Conservation (phyloP, 495 filamentous ascomycete genomes). For the Xanthoparmelia taractica region DNA sequence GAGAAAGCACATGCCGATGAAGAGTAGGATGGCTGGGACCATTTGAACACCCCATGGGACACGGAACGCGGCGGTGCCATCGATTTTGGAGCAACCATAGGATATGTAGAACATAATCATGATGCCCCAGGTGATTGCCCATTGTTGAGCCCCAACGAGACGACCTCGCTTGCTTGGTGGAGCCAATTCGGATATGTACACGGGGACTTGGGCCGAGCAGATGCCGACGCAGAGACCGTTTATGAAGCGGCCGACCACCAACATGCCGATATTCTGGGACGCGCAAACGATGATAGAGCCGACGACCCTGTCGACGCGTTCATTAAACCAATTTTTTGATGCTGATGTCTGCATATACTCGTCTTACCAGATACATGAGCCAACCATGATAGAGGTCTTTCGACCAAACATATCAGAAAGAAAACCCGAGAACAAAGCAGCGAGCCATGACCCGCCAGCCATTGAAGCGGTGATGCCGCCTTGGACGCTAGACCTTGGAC, state of each 20-base stretch:
- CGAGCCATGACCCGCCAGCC: conserved; percentile 68
- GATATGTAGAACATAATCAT: conserved; percentile 64
- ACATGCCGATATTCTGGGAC: conserved; percentile 58
- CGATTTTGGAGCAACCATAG: conserved; percentile 64
- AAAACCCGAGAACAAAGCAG: conserved; percentile 57
- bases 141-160: conserved; percentile 66
- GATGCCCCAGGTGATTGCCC: conserved; percentile 70
- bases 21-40: conserved; percentile 57
- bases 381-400: conserved; percentile 61
- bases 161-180: conserved; percentile 73
- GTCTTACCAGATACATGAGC: conserved; percentile 19
- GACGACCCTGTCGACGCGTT: conserved; percentile 36
- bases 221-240: conserved; percentile 69
- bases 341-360: background rate
- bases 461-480: conserved; percentile 71
- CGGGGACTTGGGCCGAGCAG: conserved; percentile 64
- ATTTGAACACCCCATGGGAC: conserved; percentile 70
- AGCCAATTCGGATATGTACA: conserved; percentile 73
- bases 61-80: conserved; percentile 56
- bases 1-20: conserved; percentile 60
- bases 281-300: conserved; percentile 65
- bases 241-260: conserved; percentile 62
- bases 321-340: background rate
- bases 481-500: background rate
- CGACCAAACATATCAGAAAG: conserved; percentile 62